Evolutionary conservation across 768 basidiomycete species (phyloP), one percentile per base, ranked within the genome.

Genomic region (Suillus weaverae): DNA sequence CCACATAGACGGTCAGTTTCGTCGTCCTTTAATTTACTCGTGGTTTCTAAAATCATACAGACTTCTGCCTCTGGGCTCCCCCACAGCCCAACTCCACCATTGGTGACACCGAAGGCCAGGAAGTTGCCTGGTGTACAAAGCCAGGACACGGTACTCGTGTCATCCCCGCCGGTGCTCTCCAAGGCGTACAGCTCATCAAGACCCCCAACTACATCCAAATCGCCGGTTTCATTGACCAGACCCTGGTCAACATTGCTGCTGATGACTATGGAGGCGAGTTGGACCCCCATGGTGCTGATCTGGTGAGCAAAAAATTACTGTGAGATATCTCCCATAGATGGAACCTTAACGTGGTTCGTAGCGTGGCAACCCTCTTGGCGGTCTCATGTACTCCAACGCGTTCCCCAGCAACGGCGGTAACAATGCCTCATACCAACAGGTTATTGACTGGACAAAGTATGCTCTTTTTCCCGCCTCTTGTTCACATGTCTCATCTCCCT

Each of bases 121-220:
- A 86, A 70, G 89, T 94, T 11, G 86, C 91, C 1, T 95, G 85
- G 83, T 95, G 91, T 78, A 85, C 87, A n/a, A 86, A 89, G 72
- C 81, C 82, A 2, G 85, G 85, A 7, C 85, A 83, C 62, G 92
- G 92, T 3, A 87, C 90, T 4, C 89, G 93, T 64, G 71, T 89
- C 61, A 91, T 94, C 39, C 90, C 90, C n/a, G 75, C 71, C 0
- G 88, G 88, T 22, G 82, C 90, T 38, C 74, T 93, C 38, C 74
- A 74, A 3, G 91, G 89, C 62, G 79, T 90, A 0, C 91, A 93
- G 76, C 81, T 83, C 72, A 81, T 89, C 68, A 79, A 76, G 65
- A 88, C 88, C 0, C 81, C 84, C 1, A 81, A 81, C 64, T 91
- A 90, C 69, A 72, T 85, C 43, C 85, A 86, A 70, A 78, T 89